Conservation (phyloP, 345 rosid genomes). For the Eutrema yunnanense region DNA sequence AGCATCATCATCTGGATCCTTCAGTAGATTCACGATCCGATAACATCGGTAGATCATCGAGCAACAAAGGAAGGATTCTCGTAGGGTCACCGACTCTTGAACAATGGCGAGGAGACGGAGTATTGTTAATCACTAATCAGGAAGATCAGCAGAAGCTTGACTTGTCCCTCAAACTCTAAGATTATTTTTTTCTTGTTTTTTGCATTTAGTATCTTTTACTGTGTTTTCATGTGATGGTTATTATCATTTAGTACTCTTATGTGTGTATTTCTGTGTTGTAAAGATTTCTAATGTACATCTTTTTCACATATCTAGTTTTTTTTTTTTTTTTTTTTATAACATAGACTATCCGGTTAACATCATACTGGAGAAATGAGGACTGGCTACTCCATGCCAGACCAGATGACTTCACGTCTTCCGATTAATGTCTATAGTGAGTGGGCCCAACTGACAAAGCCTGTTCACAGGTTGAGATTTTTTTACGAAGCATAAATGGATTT, state of each 20-base stretch:
- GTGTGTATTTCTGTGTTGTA: conserved; percentile 19
- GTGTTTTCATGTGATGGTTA: conserved; percentile 1
- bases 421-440: too few species aligned
- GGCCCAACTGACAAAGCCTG: too few species aligned
- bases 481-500: conserved; percentile 3
- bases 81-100: conserved; percentile 29
- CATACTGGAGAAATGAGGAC: too few species aligned
- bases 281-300: neutral
- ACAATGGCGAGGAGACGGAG: conserved; percentile 33
- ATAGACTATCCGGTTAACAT: too few species aligned
- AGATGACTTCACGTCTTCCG: too few species aligned
- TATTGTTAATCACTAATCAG: conserved; percentile 27
- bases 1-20: conserved; percentile 16
- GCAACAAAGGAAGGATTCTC: conserved; percentile 27
- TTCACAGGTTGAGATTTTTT: neutral
- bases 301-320: neutral
- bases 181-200: neutral
- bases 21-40: neutral
- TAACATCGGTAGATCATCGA: conserved; percentile 30
- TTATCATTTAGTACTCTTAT: conserved; percentile 18
- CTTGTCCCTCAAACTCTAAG: conserved; percentile 64
- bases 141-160: conserved; percentile 58
- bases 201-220: neutral
- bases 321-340: too few species aligned
- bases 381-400: too few species aligned